phyloP scores from a whole-genome alignment of 345 rosid species.

The Physaria fendleri region DNA sequence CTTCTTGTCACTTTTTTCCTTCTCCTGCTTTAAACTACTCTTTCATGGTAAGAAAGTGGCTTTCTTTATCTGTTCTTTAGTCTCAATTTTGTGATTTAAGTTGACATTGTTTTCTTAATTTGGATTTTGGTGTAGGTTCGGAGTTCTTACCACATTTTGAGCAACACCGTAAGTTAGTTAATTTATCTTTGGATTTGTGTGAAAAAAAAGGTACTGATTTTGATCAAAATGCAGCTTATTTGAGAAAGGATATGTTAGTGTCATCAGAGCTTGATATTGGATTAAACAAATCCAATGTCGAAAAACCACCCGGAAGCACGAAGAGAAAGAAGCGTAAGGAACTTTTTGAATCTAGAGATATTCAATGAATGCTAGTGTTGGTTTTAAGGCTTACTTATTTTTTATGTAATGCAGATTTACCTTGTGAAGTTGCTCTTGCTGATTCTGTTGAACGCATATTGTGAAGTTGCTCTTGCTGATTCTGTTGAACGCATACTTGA shows the following conservation, averaged over 20 bases:
- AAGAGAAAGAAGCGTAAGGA: slow-evolving; percentile 24
- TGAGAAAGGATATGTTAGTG: not conserved
- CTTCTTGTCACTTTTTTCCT: slow-evolving; percentile 38
- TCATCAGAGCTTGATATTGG: slow-evolving; percentile 22
- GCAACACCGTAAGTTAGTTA: slow-evolving; percentile 19
- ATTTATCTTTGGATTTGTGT: not conserved
- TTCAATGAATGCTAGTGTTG: not conserved
- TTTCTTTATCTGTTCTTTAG: not conserved
- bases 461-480: slow-evolving; percentile 36
- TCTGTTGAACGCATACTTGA: slow-evolving; percentile 47
- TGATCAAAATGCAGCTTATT: slow-evolving; percentile 13
- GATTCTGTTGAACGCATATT: slow-evolving; percentile 43
- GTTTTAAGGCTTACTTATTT: not conserved
- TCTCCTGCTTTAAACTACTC: slow-evolving; percentile 43
- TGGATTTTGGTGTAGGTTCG: slow-evolving; percentile 23
- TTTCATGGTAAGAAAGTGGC: slow-evolving; percentile 45
- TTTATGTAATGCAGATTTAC: slow-evolving; percentile 42
- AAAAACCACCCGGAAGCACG: slow-evolving; percentile 29
- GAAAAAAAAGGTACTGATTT: not conserved
- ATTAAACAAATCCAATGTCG: slow-evolving; percentile 17
- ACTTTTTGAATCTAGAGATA: not conserved
- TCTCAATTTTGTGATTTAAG: too few relatives aligned
- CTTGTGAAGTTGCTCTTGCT: slow-evolving; percentile 53
- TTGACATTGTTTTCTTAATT: not conserved
- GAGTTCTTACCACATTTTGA: slow-evolving; percentile 26